A percentile compares a stretch with the other conserved stretches of the same genome.
These are phyloP conservation scores for Daldinia eschscholtzii DNA, from an alignment of 2,329 filamentous ascomycete species.

Conservation along the genomic window DNA sequence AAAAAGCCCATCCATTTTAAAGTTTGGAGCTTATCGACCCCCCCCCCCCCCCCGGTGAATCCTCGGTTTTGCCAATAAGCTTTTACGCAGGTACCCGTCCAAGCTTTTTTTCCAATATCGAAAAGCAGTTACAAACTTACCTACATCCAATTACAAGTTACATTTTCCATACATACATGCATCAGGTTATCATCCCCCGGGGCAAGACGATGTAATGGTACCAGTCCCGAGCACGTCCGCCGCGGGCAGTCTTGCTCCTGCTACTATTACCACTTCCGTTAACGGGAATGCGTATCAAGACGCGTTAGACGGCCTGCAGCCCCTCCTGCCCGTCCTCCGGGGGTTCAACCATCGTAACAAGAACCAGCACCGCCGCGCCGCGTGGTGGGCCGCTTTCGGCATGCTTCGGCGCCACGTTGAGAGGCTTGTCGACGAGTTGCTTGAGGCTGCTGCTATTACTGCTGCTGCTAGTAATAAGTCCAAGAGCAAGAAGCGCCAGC, in stretches of 20 bases:
- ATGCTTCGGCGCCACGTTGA: conserved; percentile 76
- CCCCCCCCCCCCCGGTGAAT: background rate
- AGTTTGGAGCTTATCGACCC: background rate
- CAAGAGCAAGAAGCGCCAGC: conserved; percentile 56
- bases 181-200: background rate
- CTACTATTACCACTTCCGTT: background rate
- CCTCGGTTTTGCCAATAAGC: conserved; percentile 3
- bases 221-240: conserved; percentile 14
- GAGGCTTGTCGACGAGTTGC: conserved; percentile 62
- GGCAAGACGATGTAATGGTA: conserved; percentile 27
- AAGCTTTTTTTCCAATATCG: background rate
- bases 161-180: too few species aligned
- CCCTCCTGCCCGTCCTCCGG: conserved; percentile 68
- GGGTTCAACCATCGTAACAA: conserved; percentile 85
- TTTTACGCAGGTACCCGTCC: conserved; percentile 4
- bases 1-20: background rate
- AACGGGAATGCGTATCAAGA: conserved; percentile 26
- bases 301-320: conserved; percentile 47
- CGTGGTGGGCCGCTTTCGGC: conserved; percentile 83
- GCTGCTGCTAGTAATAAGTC: conserved; percentile 27
- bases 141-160: too few species aligned
- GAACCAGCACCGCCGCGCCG: conserved; percentile 86
- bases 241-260: background rate
- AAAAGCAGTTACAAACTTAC: too few species aligned
- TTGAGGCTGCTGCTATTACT: conserved; percentile 45